A percentile compares a stretch with the other conserved stretches of the same genome.
phyloP scores from a whole-genome alignment of 164 flowering plant genomes.

The Tetrastigma voinierianum region DNA sequence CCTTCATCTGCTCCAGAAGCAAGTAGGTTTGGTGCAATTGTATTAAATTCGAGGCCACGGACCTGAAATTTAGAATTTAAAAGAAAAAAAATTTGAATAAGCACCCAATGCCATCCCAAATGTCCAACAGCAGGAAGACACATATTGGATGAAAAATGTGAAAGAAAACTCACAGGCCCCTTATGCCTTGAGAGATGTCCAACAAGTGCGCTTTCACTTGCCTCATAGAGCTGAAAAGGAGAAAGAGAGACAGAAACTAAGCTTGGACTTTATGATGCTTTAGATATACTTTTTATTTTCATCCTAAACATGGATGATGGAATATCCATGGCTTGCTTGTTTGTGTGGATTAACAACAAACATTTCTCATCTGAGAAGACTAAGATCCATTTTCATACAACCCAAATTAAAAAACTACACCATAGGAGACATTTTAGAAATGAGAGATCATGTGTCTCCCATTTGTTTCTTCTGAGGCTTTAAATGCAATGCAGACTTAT shows the following conservation, averaged over 20 bases:
- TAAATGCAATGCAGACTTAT: background rate
- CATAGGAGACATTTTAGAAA: background rate
- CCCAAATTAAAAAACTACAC: background rate
- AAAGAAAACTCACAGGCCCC: conserved; percentile 75
- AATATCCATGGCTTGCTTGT: background rate
- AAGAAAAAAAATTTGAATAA: background rate
- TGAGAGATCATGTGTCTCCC: background rate
- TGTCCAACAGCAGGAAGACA: background rate
- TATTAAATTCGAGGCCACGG: conserved; percentile 90
- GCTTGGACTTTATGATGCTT: background rate
- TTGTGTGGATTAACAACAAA: background rate
- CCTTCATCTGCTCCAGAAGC: conserved; percentile 99
- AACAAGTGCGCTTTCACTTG: conserved; percentile 54
- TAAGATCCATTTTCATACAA: background rate
- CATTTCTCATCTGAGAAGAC: background rate
- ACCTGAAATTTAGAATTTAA: conserved; percentile 43
- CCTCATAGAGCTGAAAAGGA: conserved; percentile 44
- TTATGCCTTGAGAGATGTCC: conserved; percentile 66
- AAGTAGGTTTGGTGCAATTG: conserved; percentile 63
- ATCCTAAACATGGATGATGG: too few relatives aligned
- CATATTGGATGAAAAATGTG: background rate
- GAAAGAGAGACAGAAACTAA: background rate
- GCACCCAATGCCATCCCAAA: background rate
- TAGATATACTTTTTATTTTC: too few relatives aligned
- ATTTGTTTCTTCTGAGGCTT: background rate